Conservation (phyloP, 1,139 yeast species). For the Saccharomyces hybrid region DNA sequence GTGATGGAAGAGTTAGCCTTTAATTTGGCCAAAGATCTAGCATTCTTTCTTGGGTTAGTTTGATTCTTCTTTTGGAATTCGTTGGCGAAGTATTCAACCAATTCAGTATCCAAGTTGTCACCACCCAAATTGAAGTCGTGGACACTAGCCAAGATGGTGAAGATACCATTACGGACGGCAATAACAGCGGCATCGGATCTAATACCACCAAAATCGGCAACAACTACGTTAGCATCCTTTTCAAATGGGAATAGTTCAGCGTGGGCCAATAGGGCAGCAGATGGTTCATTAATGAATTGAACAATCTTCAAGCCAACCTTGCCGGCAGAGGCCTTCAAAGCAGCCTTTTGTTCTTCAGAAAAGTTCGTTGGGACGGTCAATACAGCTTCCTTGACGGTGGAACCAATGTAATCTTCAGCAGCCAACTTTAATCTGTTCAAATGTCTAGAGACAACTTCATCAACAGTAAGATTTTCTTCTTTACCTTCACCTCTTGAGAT, state of each 20-base stretch:
- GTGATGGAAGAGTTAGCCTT: conserved; percentile 76
- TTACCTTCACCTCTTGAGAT: conserved; percentile 40
- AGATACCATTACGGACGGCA: conserved; percentile 76
- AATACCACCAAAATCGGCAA: conserved; percentile 94
- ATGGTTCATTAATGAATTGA: conserved; percentile 88
- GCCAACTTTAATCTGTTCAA: conserved; percentile 74
- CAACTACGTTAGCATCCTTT: conserved; percentile 77
- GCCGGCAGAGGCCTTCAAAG: conserved; percentile 53
- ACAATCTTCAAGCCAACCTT: conserved; percentile 72
- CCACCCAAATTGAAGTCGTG: conserved; percentile 87
- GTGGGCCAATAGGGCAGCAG: conserved; percentile 78
- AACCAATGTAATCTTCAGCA: conserved; percentile 89
- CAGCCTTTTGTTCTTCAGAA: conserved; percentile 61
- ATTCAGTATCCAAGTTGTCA: conserved; percentile 68
- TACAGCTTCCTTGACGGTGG: conserved; percentile 71
- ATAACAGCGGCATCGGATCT: conserved; percentile 94
- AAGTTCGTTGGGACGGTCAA: conserved; percentile 89
- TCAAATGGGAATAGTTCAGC: conserved; percentile 46
- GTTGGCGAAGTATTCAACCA: conserved; percentile 78
- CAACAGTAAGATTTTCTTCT: conserved; percentile 50
- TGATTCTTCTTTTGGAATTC: conserved; percentile 88
- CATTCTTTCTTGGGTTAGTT: conserved; percentile 71
- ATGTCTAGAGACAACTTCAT: conserved; percentile 79
- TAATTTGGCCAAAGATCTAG: conserved; percentile 84
- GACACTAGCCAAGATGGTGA: conserved; percentile 79